A percentile compares a stretch with the other conserved stretches of the same genome.
phyloP scores from a whole-genome alignment of 2,329 filamentous ascomycete genomes.

The Diaporthe velutina region DNA sequence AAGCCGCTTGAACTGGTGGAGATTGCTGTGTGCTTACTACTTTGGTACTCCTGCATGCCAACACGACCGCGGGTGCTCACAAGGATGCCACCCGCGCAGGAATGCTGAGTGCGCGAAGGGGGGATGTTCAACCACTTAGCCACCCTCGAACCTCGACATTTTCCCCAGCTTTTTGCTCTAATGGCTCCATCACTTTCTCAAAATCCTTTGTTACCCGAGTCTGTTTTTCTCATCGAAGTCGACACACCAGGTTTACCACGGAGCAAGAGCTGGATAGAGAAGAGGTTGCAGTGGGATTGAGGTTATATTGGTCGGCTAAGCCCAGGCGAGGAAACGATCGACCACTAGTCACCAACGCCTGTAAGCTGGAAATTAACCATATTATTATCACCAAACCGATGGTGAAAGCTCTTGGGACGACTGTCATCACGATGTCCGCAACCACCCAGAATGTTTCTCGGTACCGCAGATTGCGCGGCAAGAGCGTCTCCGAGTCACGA shows the following conservation, averaged over 20 bases:
- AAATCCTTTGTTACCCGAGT: neutral
- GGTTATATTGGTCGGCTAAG: constrained; percentile 17
- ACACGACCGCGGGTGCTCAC: constrained; percentile 31
- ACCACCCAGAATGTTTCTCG: constrained; percentile 48
- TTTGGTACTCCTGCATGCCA: constrained; percentile 34
- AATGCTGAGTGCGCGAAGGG: constrained; percentile 33
- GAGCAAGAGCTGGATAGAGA: constrained; percentile 26
- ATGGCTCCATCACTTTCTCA: neutral
- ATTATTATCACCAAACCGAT: constrained; percentile 2
- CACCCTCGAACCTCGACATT: constrained; percentile 32
- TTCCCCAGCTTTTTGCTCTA: neutral
- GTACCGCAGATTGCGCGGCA: constrained; percentile 51
- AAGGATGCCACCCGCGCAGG: constrained; percentile 17
- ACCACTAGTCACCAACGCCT: constrained; percentile 29
- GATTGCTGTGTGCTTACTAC: constrained; percentile 30
- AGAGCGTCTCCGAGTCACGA: constrained; percentile 46
- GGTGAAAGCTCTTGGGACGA: neutral
- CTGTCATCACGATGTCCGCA: constrained; percentile 33
- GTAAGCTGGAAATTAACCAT: constrained; percentile 14
- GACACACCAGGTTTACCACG: neutral
- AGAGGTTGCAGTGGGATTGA: constrained; percentile 23
- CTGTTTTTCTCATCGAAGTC: neutral
- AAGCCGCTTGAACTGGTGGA: constrained; percentile 16
- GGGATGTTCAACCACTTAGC: constrained; percentile 32
- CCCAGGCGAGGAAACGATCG: constrained; percentile 28